Percentiles rank a stretch among this genome's conserved stretches.
phyloP scores from a whole-genome alignment of 2,329 filamentous ascomycete species.

The Penicillium sp. region DNA sequence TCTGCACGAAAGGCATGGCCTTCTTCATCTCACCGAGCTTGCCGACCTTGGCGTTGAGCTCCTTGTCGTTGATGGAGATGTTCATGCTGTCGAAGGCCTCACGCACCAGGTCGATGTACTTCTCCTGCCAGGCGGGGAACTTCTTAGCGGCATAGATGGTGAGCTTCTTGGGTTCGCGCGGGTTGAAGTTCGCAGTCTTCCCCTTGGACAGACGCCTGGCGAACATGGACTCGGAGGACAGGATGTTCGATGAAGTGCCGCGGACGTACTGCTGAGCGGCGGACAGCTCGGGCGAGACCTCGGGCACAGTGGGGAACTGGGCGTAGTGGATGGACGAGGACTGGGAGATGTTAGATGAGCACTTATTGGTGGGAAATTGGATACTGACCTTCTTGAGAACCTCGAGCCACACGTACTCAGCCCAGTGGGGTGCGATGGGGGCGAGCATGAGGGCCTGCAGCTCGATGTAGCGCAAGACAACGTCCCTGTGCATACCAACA shows the following conservation, averaged over 20 bases:
- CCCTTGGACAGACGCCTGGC: slow-evolving; percentile 90
- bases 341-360: slow-evolving; percentile 34
- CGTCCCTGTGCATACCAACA: slow-evolving; percentile 79
- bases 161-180: slow-evolving; percentile 85
- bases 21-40: slow-evolving; percentile 85
- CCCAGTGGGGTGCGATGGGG: slow-evolving; percentile 86
- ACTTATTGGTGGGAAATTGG: neutral
- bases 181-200: slow-evolving; percentile 79
- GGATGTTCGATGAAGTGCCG: slow-evolving; percentile 69
- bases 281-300: slow-evolving; percentile 62
- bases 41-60: slow-evolving; percentile 68
- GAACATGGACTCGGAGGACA: slow-evolving; percentile 69
- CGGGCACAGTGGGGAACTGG: slow-evolving; percentile 65
- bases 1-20: slow-evolving; percentile 94
- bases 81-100: slow-evolving; percentile 62
- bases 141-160: slow-evolving; percentile 75
- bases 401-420: slow-evolving; percentile 91
- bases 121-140: slow-evolving; percentile 87
- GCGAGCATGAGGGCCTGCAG: slow-evolving; percentile 77
- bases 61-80: slow-evolving; percentile 71
- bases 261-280: slow-evolving; percentile 81
- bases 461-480: slow-evolving; percentile 76
- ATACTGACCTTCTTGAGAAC: slow-evolving; percentile 63
- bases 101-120: slow-evolving; percentile 76
- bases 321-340: slow-evolving; percentile 72